Base-by-base conservation (phyloP, 2,329 filamentous ascomycete genomes). In the Cladobotryum mycophilum region DNA sequence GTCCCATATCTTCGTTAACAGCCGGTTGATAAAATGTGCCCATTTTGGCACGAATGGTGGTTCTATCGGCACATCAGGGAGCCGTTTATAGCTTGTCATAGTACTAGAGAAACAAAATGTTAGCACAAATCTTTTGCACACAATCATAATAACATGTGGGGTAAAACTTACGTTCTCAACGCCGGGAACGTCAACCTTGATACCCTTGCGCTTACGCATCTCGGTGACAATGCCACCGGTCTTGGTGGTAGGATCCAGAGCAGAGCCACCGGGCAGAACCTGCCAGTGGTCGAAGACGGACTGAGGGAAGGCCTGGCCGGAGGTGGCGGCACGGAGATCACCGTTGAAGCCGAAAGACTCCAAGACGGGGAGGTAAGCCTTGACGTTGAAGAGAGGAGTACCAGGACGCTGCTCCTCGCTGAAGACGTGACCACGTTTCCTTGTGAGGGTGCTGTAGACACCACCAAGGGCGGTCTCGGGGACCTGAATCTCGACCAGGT, bases 271-370 rank as follows among this genome's bases (percentile, higher is more conserved):
- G 64, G 91, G 89, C 64, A 97, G 85, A 66, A 93, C 78, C 79
- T 96, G 87, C 90, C 91, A 99, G 81, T 99, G 93, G 75, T 97
- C 92, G 79, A 99, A 99, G 67, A 99, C 90, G 67, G 86, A 87
- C 79, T 96, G 91, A 67, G 93, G 93, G 90, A 99, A 99, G 69
- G 93, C 93, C 82, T 99, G 93, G 69, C 93, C 93, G 70, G 86
- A 88, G 65, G 93, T 99, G 75, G 84, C 85, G 67, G 86, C 84
- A 72, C 93, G 91, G 68, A 99, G 88, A 79, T 97, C 93, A 73
- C 84, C 87, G 76, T 95, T 95, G 89, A 99, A 99, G 76, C 93
- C 93, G 82, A 96, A 96, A 34, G 91, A 96, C 81, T 96, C 90
- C 78, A 91, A 88, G 81, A 96, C 89, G 71, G 90, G 90, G 63